These are phyloP conservation scores for Cucurbita argyrosperma DNA, from an alignment of 306 rosid genomes.

Conservation along the genomic window DNA sequence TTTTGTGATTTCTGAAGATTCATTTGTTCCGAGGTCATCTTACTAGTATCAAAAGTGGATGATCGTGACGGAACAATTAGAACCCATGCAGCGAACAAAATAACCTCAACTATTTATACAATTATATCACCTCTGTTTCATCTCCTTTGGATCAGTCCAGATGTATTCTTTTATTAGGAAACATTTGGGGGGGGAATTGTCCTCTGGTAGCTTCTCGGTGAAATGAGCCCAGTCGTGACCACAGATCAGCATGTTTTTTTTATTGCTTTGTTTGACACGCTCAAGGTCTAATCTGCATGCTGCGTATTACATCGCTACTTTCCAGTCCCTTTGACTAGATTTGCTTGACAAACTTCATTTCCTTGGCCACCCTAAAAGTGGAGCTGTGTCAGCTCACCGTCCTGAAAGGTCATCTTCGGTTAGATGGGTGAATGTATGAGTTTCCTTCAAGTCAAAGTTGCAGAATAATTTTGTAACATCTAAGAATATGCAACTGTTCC, in stretches of 20 bases:
- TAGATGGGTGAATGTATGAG: constrained; percentile 9
- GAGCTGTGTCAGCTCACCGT: constrained; percentile 1
- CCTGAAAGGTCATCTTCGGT: constrained; percentile 8
- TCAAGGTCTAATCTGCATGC: constrained; percentile 7
- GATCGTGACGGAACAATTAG: constrained; percentile 7
- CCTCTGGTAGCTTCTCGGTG: constrained; percentile 13
- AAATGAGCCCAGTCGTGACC: constrained; percentile 19
- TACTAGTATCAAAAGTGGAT: constrained; percentile 8
- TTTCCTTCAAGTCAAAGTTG: constrained; percentile 6
- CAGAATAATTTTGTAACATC: constrained; percentile 17
- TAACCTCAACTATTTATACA: constrained; percentile 10
- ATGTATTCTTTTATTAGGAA: constrained; percentile 11
- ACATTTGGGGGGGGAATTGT: constrained; percentile 12
- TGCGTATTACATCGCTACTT: neutral
- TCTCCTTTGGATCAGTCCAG: constrained; percentile 22
- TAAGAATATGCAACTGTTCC: constrained; percentile 6
- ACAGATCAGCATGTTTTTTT: constrained; percentile 13
- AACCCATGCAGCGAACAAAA: constrained; percentile 7
- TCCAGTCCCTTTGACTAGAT: neutral
- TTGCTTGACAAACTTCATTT: constrained; percentile 15
- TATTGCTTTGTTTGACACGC: constrained; percentile 10
- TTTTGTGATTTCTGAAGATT: constrained; percentile 15
- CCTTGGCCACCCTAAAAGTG: constrained; percentile 6
- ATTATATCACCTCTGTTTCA: too few species aligned
- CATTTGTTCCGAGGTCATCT: constrained; percentile 1